These are phyloP conservation scores for Pythium rhizo-oryzae DNA, from an alignment of 352 stramenopile genomes.

Conservation along the genomic window DNA sequence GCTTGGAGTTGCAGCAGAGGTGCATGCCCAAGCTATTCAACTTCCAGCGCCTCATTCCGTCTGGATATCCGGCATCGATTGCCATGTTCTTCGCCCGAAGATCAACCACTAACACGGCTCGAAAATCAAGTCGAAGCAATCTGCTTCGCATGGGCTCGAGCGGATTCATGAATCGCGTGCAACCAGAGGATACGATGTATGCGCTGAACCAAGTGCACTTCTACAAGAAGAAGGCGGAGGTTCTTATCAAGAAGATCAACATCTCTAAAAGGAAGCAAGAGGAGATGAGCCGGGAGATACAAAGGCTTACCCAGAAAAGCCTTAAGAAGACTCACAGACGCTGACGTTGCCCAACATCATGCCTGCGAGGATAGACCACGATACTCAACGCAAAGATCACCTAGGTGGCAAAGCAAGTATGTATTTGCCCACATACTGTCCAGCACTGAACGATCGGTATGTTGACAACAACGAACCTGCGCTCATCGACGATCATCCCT, in stretches of 20 bases:
- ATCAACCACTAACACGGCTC: slow-evolving; percentile 3
- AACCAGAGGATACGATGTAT: slow-evolving; percentile 55
- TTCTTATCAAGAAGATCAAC: slow-evolving; percentile 72
- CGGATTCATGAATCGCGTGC: slow-evolving; percentile 33
- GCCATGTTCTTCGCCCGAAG: slow-evolving; percentile 21
- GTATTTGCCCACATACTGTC: background rate
- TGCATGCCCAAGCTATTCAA: slow-evolving; percentile 52
- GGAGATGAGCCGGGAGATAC: slow-evolving; percentile 68
- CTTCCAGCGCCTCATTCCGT: slow-evolving; percentile 45
- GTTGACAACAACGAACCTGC: slow-evolving; percentile 3
- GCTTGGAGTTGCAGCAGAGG: slow-evolving; percentile 28
- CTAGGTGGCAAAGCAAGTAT: slow-evolving; percentile 4
- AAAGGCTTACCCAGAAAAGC: slow-evolving; percentile 58
- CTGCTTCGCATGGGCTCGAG: slow-evolving; percentile 19
- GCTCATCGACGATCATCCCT: slow-evolving; percentile 33
- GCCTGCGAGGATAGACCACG: background rate
- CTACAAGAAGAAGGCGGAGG: slow-evolving; percentile 59
- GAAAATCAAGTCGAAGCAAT: slow-evolving; percentile 18
- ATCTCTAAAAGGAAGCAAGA: slow-evolving; percentile 63
- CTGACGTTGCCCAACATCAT: background rate
- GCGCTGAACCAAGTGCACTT: slow-evolving; percentile 66
- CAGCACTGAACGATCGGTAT: background rate
- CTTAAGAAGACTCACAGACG: slow-evolving; percentile 40
- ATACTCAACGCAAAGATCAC: background rate
- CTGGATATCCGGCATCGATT: slow-evolving; percentile 23